Base-by-base conservation (phyloP, 139 green algal genomes). In the Micromonas pusilla region DNA sequence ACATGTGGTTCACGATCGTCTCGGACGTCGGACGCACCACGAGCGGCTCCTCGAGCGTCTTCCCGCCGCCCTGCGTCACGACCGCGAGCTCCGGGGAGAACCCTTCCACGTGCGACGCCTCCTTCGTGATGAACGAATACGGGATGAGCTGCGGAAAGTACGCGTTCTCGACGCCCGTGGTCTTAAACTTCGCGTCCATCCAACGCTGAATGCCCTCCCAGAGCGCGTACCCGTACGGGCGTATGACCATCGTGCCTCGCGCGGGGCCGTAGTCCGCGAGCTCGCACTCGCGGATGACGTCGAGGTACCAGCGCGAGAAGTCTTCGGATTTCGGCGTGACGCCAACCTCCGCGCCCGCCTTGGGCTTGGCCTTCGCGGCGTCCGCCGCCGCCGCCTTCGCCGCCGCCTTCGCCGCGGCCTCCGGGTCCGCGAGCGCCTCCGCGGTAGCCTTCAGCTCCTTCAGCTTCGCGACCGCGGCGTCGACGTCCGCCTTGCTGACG, bases 1-100 rank as follows among this genome's bases (percentile, higher is more conserved):
- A 96, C 93, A 98, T 98, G 89, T 98, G 91, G 86, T 99, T 99
- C 28, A 99, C 89, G 36, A 99, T 98, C 26, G 96, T 98, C 88
- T 99, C 96, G 26, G 77, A 91, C 38, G 96, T 99, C 60, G 96
- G 96, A 20, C 96, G 86, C 78, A 99, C 93, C 76, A 97, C 96
- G 70, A 99, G 90, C 0, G 92, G 90, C 85, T 99, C 95, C 80
- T 99, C 95, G 70, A 99, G 86, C 26, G 98, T 93, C 89, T 89
- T 89, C 16, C 85, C 85, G 20, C 85, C 85, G 0, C 82, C 96
- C 76, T 96, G 90, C 26, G 96, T 99, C 6, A 99, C 96, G 0
- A 99, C 76, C 0, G 95, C 95, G 62, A 99, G 89, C 90, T 99
- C 96, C 21, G 96, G 96, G 0, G 92, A 90, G 88, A 99, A 99